Percentiles rank a stretch among this genome's conserved stretches.
Evolutionary conservation across 1,284 basidiomycete genomes (phyloP).

Genomic region (Pterulicium gracile): DNA sequence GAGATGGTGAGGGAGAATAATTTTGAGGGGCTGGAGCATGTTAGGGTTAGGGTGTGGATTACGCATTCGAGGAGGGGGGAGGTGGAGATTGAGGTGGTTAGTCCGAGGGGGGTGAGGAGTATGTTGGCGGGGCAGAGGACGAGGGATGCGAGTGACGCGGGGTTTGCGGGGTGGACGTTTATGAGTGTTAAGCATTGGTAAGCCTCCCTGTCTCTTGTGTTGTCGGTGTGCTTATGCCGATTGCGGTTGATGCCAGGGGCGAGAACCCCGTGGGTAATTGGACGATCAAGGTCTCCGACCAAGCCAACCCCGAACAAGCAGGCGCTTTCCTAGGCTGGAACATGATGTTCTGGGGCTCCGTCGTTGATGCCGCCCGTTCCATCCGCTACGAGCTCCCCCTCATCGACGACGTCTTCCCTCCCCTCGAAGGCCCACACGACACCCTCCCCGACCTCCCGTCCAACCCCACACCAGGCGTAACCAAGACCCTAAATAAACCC

Average conservation of each 20-base stretch:
- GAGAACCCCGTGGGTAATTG: constrained; percentile 91
- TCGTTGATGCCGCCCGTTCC: constrained; percentile 62
- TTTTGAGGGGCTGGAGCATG: constrained; percentile 84
- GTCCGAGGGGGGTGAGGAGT: constrained; percentile 82
- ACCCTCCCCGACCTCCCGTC: constrained; percentile 35
- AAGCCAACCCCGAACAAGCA: constrained; percentile 40
- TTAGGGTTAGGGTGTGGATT: constrained; percentile 92
- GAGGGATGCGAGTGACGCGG: constrained; percentile 59
- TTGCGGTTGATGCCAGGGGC: constrained; percentile 33
- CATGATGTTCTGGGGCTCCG: constrained; percentile 90
- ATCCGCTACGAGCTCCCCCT: constrained; percentile 53
- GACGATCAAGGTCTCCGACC: constrained; percentile 82
- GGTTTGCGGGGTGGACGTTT: constrained; percentile 92
- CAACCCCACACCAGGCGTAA: constrained; percentile 20
- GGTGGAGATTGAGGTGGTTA: constrained; percentile 83
- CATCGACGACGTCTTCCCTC: constrained; percentile 45
- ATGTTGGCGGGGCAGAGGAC: constrained; percentile 69
- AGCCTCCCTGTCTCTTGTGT: not conserved
- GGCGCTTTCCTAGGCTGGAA: constrained; percentile 90
- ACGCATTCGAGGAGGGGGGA: constrained; percentile 81
- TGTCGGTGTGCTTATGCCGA: not conserved
- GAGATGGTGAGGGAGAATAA: constrained; percentile 68
- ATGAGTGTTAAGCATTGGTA: constrained; percentile 95
- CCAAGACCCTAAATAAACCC: constrained; percentile 23
- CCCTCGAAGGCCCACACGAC: constrained; percentile 23